Conservation (phyloP, 1,284 basidiomycete genomes). For the Cryptococcus depauperatus region DNA sequence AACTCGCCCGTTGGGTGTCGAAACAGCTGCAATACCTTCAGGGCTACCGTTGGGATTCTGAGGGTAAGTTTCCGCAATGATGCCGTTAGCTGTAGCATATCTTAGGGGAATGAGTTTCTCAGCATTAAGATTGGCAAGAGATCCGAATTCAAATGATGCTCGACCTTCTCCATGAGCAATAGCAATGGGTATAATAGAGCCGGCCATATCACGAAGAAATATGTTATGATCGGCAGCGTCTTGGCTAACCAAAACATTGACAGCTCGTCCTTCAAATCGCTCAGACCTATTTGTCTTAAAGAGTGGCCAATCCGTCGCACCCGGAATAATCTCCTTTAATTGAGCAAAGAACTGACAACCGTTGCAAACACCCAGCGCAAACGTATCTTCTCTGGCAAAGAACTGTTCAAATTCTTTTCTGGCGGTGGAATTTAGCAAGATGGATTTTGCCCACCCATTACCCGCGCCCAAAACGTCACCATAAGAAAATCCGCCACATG, state of each 20-base stretch:
- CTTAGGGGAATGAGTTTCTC: slow-evolving; percentile 59
- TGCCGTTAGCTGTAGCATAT: slow-evolving; percentile 64
- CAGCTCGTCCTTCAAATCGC: slow-evolving; percentile 82
- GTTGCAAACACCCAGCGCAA: slow-evolving; percentile 93
- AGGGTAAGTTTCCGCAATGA: slow-evolving; percentile 70
- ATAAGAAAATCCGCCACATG: slow-evolving; percentile 97
- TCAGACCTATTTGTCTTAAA: slow-evolving; percentile 86
- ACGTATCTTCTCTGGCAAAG: slow-evolving; percentile 72
- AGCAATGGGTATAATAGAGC: slow-evolving; percentile 79
- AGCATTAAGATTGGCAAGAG: slow-evolving; percentile 48
- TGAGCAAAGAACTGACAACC: slow-evolving; percentile 95
- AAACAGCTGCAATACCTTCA: slow-evolving; percentile 78
- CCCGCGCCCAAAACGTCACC: slow-evolving; percentile 97
- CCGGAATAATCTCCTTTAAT: slow-evolving; percentile 78
- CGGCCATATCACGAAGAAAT: slow-evolving; percentile 81
- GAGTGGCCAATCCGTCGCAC: slow-evolving; percentile 74
- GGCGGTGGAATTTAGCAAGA: slow-evolving; percentile 69
- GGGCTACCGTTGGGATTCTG: slow-evolving; percentile 91
- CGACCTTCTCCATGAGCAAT: slow-evolving; percentile 96
- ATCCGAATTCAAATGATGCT: slow-evolving; percentile 56
- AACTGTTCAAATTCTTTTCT: slow-evolving; percentile 69
- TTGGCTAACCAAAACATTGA: slow-evolving; percentile 64
- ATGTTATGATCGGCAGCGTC: slow-evolving; percentile 57
- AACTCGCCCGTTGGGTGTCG: slow-evolving; percentile 76
- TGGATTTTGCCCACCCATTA: slow-evolving; percentile 94